These are phyloP conservation scores for Nakaseomyces sp. DNA, from an alignment of 1,139 yeast genomes.

Conservation along the genomic window DNA sequence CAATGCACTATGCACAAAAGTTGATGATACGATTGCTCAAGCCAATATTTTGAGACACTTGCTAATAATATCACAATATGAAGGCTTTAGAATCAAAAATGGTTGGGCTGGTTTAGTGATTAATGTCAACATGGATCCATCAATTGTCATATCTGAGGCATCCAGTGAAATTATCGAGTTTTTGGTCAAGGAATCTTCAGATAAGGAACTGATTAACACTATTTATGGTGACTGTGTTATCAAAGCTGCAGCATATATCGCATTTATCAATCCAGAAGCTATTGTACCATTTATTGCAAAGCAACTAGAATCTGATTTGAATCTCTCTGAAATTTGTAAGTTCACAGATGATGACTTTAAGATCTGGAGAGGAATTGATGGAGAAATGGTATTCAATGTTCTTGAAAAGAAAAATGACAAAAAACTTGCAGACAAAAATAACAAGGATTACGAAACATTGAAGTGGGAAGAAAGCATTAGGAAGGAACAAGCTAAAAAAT, in stretches of 20 bases:
- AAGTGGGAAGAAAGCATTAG: constrained; percentile 87
- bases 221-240: constrained; percentile 36
- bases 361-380: constrained; percentile 64
- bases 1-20: constrained; percentile 37
- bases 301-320: constrained; percentile 38
- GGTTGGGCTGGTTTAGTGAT: constrained; percentile 81
- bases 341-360: constrained; percentile 40
- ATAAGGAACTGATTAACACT: constrained; percentile 17
- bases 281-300: constrained; percentile 46
- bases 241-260: constrained; percentile 51
- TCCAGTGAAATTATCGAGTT: constrained; percentile 35
- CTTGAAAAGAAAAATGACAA: constrained; percentile 37
- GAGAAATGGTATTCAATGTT: constrained; percentile 61
- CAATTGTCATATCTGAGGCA: constrained; percentile 40
- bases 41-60: constrained; percentile 38
- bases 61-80: constrained; percentile 50
- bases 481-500: constrained; percentile 58
- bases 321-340: constrained; percentile 25
- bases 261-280: constrained; percentile 60
- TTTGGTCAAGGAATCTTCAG: constrained; percentile 26
- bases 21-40: constrained; percentile 32
- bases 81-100: constrained; percentile 36
- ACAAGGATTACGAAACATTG: constrained; percentile 74
- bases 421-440: constrained; percentile 45
- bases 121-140: constrained; percentile 57